Evolutionary conservation across 495 filamentous ascomycete species (phyloP).

Genomic region (Peziza echinospora): DNA sequence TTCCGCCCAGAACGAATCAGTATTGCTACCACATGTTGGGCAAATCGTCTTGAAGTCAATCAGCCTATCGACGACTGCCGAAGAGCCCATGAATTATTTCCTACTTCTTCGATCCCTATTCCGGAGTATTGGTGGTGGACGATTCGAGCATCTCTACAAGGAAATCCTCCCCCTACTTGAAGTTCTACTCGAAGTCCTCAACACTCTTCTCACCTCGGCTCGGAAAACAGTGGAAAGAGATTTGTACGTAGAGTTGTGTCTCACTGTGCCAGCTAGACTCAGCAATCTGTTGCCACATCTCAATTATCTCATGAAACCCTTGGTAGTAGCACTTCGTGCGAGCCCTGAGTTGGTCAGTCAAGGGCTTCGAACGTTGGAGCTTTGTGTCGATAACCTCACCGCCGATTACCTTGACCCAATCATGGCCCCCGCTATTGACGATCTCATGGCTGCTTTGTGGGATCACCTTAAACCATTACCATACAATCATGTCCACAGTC

Average conservation of each 20-base stretch:
- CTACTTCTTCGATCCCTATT: slow-evolving; percentile 79
- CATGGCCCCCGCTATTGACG: slow-evolving; percentile 97
- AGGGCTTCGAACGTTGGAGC: slow-evolving; percentile 76
- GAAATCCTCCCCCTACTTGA: slow-evolving; percentile 89
- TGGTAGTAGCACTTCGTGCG: slow-evolving; percentile 80
- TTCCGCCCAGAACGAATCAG: slow-evolving; percentile 80
- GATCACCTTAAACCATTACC: slow-evolving; percentile 80
- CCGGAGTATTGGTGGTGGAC: slow-evolving; percentile 84
- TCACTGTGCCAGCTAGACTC: slow-evolving; percentile 84
- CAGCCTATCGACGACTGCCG: slow-evolving; percentile 79
- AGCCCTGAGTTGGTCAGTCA: slow-evolving; percentile 88
- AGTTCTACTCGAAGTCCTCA: slow-evolving; percentile 92
- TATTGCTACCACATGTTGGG: slow-evolving; percentile 82
- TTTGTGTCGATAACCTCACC: slow-evolving; percentile 95
- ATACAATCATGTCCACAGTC: slow-evolving; percentile 88
- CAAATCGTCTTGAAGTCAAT: slow-evolving; percentile 94
- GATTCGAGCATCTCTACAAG: slow-evolving; percentile 95
- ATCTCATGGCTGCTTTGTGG: slow-evolving; percentile 90
- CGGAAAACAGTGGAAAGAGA: slow-evolving; percentile 77
- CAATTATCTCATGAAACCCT: slow-evolving; percentile 87
- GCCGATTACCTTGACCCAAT: slow-evolving; percentile 97
- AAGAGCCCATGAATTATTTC: slow-evolving; percentile 98
- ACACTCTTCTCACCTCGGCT: slow-evolving; percentile 73
- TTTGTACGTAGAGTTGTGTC: slow-evolving; percentile 86
- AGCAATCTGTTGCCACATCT: slow-evolving; percentile 95